These are phyloP conservation scores for Aspergillus texensis DNA, from an alignment of 2,329 filamentous ascomycete species.

Conservation along the genomic window DNA sequence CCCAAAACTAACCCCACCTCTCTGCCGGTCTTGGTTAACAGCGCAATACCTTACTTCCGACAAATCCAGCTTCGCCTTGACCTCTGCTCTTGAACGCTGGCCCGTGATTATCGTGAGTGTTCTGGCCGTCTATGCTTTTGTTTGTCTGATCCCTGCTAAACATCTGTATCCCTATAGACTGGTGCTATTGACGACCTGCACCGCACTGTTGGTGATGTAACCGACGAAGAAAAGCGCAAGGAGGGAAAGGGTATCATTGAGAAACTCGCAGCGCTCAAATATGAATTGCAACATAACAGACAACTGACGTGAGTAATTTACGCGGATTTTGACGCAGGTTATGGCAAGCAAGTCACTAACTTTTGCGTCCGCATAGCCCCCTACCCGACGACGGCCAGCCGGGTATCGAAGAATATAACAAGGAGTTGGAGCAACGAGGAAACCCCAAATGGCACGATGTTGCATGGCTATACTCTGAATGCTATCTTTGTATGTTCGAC, in stretches of 20 bases:
- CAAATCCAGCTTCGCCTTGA: slow-evolving; percentile 80
- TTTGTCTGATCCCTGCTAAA: not conserved
- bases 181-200: slow-evolving; percentile 94
- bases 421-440: slow-evolving; percentile 75
- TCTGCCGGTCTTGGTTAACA: slow-evolving; percentile 38
- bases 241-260: slow-evolving; percentile 88
- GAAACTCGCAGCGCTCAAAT: slow-evolving; percentile 80
- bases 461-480: slow-evolving; percentile 90
- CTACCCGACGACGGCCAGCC: slow-evolving; percentile 74
- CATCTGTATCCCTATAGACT: slow-evolving; percentile 60
- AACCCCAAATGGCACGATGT: slow-evolving; percentile 79
- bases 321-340: not conserved
- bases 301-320: slow-evolving; percentile 64
- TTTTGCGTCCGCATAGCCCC: slow-evolving; percentile 53
- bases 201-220: slow-evolving; percentile 54
- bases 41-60: slow-evolving; percentile 79
- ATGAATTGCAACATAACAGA: slow-evolving; percentile 90
- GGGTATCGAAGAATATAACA: slow-evolving; percentile 82
- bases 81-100: slow-evolving; percentile 86
- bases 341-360: slow-evolving; percentile 6
- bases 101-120: slow-evolving; percentile 82
- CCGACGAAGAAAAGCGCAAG: slow-evolving; percentile 62
- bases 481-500: slow-evolving; percentile 70
- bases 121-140: not conserved
- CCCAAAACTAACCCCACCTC: slow-evolving; percentile 19